phyloP scores from a whole-genome alignment of 805 yeast genomes.

The Teunomyces stri region DNA sequence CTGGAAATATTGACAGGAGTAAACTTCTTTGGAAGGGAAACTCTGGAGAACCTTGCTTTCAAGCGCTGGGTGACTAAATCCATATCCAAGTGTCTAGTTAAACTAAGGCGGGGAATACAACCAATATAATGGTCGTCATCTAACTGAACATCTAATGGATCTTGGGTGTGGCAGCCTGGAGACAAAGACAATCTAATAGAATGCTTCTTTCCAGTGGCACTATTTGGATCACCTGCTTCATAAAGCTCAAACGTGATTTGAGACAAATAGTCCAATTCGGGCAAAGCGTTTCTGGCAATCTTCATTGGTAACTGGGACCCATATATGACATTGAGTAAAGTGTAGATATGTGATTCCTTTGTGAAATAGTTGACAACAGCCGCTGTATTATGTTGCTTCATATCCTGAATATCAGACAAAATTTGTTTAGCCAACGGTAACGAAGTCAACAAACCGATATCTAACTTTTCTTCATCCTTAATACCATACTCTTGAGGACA shows the following conservation, averaged over 20 bases:
- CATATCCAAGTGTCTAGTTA: conserved; percentile 91
- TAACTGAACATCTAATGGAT: conserved; percentile 93
- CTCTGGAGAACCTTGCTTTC: conserved; percentile 79
- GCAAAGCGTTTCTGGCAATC: conserved; percentile 90
- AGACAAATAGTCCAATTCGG: conserved; percentile 92
- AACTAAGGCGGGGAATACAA: conserved; percentile 84
- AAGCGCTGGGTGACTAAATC: conserved; percentile 82
- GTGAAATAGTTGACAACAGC: conserved; percentile 90
- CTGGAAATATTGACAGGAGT: conserved; percentile 86
- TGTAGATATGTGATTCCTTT: conserved; percentile 95
- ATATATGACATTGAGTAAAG: conserved; percentile 83
- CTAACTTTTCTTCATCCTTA: conserved; percentile 90
- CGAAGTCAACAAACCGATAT: conserved; percentile 91
- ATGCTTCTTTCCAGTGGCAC: conserved; percentile 72
- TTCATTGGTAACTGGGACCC: conserved; percentile 95
- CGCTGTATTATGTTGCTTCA: conserved; percentile 76
- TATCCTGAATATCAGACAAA: conserved; percentile 71
- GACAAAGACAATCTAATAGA: conserved; percentile 88
- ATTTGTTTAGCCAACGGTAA: conserved; percentile 91
- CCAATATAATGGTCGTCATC: conserved; percentile 96
- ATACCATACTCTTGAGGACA: conserved; percentile 99
- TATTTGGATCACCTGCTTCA: conserved; percentile 66
- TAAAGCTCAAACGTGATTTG: conserved; percentile 93
- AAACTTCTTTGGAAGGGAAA: conserved; percentile 84
- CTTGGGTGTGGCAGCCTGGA: conserved; percentile 98